Percentiles rank a stretch among this genome's conserved stretches.
phyloP scores from a whole-genome alignment of 2,329 filamentous ascomycete genomes.

The Curvularia spicifera region DNA sequence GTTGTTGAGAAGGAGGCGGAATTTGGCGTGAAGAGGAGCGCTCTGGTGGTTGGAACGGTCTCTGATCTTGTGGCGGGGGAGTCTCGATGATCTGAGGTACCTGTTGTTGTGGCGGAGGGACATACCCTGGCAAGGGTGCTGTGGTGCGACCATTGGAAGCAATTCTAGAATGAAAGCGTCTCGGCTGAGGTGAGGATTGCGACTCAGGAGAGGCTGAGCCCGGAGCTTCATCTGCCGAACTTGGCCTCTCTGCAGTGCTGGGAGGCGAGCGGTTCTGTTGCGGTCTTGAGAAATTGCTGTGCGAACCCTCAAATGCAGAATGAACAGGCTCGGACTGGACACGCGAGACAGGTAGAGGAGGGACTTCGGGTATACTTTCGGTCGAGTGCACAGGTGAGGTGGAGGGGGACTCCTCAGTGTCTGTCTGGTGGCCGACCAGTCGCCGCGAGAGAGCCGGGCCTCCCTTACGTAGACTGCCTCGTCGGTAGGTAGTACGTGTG shows the following conservation, averaged over 20 bases:
- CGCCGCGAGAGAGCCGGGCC: conserved; percentile 77
- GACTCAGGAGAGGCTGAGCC: conserved; percentile 26
- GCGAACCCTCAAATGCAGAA: conserved; percentile 38
- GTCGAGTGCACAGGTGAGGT: conserved; percentile 56
- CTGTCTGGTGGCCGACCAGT: conserved; percentile 62
- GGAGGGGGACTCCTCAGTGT: conserved; percentile 60
- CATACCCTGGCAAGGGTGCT: conserved; percentile 57
- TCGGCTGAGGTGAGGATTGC: conserved; percentile 48
- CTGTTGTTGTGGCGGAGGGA: conserved; percentile 30
- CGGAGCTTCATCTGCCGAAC: conserved; percentile 35
- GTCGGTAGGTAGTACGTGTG: conserved; percentile 88
- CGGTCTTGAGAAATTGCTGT: conserved; percentile 67
- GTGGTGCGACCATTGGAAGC: conserved; percentile 64
- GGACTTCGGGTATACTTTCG: conserved; percentile 44
- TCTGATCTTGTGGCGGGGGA: conserved; percentile 51
- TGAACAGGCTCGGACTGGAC: conserved; percentile 73
- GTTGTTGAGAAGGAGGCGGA: conserved; percentile 28
- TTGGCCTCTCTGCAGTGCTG: conserved; percentile 23
- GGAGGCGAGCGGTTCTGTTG: conserved; percentile 38
- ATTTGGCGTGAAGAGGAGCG: conserved; percentile 58
- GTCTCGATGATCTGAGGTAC: conserved; percentile 72
- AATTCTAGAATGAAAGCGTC: conserved; percentile 63
- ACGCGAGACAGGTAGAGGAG: conserved; percentile 59
- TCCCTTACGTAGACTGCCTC: conserved; percentile 83
- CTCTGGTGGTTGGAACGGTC: conserved; percentile 54